phyloP scores from a whole-genome alignment of 441 rosid species.

The Raphanus hybrid region DNA sequence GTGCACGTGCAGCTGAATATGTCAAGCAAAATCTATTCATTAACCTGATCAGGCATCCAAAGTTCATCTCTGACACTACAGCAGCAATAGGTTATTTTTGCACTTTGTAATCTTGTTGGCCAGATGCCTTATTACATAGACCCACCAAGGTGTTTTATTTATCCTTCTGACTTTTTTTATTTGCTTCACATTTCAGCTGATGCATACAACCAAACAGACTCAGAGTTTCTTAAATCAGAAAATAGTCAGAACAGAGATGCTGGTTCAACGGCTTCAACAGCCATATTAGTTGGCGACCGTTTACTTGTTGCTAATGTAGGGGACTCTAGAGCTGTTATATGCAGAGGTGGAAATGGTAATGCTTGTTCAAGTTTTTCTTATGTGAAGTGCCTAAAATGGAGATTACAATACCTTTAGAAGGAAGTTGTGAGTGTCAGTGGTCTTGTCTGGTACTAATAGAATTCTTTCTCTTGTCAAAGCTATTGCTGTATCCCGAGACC shows the following conservation, averaged over 20 bases:
- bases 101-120: conserved; percentile 20
- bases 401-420: background rate
- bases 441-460: no score
- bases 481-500: conserved; percentile 97
- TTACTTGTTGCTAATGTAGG: conserved; percentile 99
- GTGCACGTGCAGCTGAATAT: conserved; percentile 99
- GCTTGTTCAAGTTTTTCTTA: background rate
- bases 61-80: conserved; percentile 91
- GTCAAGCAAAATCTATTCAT: conserved; percentile 94
- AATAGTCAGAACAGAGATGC: conserved; percentile 93
- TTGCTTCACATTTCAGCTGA: conserved; percentile 64
- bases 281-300: conserved; percentile 93
- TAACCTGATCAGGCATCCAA: conserved; percentile 95
- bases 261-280: conserved; percentile 99
- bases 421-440: background rate
- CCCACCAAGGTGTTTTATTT: conserved; percentile 5
- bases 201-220: conserved; percentile 89
- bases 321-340: conserved; percentile 97
- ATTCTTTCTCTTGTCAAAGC: conserved; percentile 50
- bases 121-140: conserved; percentile 3
- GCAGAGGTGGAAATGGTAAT: conserved; percentile 94
- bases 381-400: background rate
- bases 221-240: conserved; percentile 91
- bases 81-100: conserved; percentile 79
- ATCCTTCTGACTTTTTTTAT: conserved; percentile 24